A percentile compares a stretch with the other conserved stretches of the same genome.
Conservation (phyloP, 106 monocot genomes). For the Dendrobium chrysotoxum region DNA sequence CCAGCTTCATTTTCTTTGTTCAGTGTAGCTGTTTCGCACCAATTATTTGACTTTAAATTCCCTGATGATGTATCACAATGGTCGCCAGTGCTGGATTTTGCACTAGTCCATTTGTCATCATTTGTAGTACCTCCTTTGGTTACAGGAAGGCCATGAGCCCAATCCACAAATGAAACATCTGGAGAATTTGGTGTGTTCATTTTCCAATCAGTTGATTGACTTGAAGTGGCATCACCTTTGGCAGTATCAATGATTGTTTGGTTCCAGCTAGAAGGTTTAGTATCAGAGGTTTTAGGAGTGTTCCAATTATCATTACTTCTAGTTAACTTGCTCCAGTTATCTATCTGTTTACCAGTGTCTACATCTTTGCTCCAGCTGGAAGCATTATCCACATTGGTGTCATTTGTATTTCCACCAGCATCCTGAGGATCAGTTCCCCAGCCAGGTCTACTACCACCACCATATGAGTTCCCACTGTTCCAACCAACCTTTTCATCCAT, state of each 20-base stretch:
- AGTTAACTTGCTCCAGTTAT: background rate
- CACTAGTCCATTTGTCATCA: background rate
- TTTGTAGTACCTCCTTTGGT: background rate
- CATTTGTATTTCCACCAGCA: slow-evolving; percentile 6
- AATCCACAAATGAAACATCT: background rate
- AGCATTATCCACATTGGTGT: background rate
- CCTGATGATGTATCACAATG: background rate
- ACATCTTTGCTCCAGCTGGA: background rate
- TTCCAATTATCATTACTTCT: slow-evolving; percentile 3
- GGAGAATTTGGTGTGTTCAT: background rate
- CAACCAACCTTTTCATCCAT: background rate
- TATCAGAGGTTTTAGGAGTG: background rate
- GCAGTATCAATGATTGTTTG: background rate
- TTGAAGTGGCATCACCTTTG: background rate
- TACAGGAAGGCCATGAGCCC: background rate
- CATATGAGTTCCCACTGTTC: background rate
- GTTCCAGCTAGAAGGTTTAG: background rate
- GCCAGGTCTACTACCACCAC: background rate
- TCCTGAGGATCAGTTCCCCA: slow-evolving; percentile 8
- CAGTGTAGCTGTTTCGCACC: background rate
- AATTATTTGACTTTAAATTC: background rate
- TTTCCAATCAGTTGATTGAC: background rate
- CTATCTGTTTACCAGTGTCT: background rate
- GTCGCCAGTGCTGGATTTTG: background rate
- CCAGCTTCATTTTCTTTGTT: background rate